Evolutionary conservation across 2,329 filamentous ascomycete genomes (phyloP).

Genomic region (Fusarium xyrophilum): DNA sequence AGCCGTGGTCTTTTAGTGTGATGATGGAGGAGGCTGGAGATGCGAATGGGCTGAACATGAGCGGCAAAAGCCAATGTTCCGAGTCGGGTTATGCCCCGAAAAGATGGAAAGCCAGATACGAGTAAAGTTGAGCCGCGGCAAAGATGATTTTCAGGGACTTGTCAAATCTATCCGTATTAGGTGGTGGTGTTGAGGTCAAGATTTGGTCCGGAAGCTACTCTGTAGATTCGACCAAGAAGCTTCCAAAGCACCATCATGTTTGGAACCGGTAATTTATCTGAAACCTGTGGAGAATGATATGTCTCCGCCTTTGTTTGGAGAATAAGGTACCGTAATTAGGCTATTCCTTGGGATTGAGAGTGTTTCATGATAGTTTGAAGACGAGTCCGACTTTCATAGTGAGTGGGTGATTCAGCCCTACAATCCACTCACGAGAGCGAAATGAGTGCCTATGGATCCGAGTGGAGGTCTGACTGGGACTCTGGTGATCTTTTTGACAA

Average conservation of each 20-base stretch:
- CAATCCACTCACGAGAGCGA: conserved; percentile 12
- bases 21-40: conserved; percentile 18
- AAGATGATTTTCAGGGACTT: not conserved
- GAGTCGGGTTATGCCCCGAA: not conserved
- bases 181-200: not conserved
- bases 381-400: not conserved
- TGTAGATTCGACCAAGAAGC: not conserved
- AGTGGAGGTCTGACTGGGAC: conserved; percentile 6
- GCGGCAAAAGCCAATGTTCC: not conserved
- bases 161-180: not conserved
- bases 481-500: not conserved
- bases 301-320: not conserved
- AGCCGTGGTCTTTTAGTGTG: not conserved
- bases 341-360: not conserved
- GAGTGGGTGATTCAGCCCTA: conserved; percentile 25
- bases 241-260: not conserved
- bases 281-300: not conserved
- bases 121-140: not conserved
- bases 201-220: not conserved
- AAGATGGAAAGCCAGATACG: not conserved
- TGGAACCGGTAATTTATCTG: not conserved
- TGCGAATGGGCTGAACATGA: not conserved
- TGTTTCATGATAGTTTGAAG: not conserved
- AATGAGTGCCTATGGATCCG: not conserved
- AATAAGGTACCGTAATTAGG: not conserved